A percentile compares a stretch with the other conserved stretches of the same genome.
phyloP scores from a whole-genome alignment of 768 basidiomycete genomes.

The Boletus sp. region DNA sequence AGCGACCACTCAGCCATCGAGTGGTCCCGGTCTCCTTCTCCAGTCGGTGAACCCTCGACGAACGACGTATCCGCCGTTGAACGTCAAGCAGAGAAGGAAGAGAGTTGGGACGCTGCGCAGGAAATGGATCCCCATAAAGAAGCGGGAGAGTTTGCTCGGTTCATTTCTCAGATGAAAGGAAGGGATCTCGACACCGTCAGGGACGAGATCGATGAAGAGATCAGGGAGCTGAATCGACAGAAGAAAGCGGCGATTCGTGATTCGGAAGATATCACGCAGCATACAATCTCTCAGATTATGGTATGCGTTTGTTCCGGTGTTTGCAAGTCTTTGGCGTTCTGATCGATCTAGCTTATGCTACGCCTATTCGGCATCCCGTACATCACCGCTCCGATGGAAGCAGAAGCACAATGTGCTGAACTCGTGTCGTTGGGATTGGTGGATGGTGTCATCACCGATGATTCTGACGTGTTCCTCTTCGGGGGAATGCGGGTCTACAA shows the following conservation, averaged over 20 bases:
- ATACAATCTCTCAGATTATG: conserved; percentile 89
- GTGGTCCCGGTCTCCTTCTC: conserved; percentile 43
- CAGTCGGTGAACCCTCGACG: conserved; percentile 9
- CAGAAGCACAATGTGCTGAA: conserved; percentile 97
- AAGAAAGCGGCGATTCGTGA: conserved; percentile 88
- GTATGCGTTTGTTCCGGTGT: conserved; percentile 32
- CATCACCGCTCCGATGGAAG: conserved; percentile 98
- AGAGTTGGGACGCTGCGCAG: conserved; percentile 79
- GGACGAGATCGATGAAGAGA: conserved; percentile 91
- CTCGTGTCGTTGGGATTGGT: conserved; percentile 83
- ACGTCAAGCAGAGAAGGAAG: conserved; percentile 29
- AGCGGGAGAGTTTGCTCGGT: conserved; percentile 88
- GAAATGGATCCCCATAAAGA: conserved; percentile 81
- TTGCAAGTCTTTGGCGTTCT: conserved; percentile 1
- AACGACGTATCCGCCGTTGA: conserved; percentile 16
- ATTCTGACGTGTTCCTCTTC: conserved; percentile 98
- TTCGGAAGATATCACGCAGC: conserved; percentile 91
- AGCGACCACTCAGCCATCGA: conserved; percentile 28
- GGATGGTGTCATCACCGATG: conserved; percentile 98
- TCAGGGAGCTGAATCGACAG: conserved; percentile 75
- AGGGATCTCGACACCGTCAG: conserved; percentile 78
- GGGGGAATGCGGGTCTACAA: conserved; percentile 95
- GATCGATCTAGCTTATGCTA: conserved; percentile 66
- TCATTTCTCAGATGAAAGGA: conserved; percentile 89
- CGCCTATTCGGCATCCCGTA: conserved; percentile 96